Evolutionary conservation across 2,329 filamentous ascomycete genomes (phyloP), one percentile per base, ranked within the genome.

Genomic region (Fusarium redolens): DNA sequence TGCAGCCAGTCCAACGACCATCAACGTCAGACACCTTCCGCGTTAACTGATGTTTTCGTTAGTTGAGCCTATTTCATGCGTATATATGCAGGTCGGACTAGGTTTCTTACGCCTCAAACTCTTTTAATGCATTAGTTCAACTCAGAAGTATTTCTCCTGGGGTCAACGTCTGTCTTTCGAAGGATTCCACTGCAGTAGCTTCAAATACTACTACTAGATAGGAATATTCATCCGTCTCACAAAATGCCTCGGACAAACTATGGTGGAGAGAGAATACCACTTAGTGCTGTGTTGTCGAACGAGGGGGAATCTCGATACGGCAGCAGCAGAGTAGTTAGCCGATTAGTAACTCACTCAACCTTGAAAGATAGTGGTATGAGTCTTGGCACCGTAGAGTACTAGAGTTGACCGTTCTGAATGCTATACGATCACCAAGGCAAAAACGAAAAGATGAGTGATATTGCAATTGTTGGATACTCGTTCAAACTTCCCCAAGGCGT

Each of bases 401-500:
- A 28, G 12, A 13, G 8, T 22, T 50, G 11, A 0, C 20, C 11
- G 5, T 18, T 18, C n/a, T 9, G 11, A 14, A 50, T 10, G 3
- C 15, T 7, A 18, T 25, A 18, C 47, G 4, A 35, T 50, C n/a
- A 17, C n/a, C n/a, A 22, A 50, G 7, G 11, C 11, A 50, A 0
- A 7, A 15, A 18, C 7, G 4, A 11, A 33, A 43, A 45, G 18
- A 56, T 45, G 25, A 52, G 37, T 44, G 61, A 59, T 12, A 76
- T 80, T 22, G 81, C 81, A 12, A 65, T 85, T 11, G 68, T 85
- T 13, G 83, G 83, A 7, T 78, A 79, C 40, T 80, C 82, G 18
- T 81, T 81, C 52, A 82, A 81, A 60, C 77, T 84, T 3, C 83
- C 83, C 4, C 79, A 82, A 37, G 80, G 75, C 40, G 71, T 78